These are phyloP conservation scores for Chaetomium cochliodes DNA, from an alignment of 495 filamentous ascomycete species.

Conservation along the genomic window DNA sequence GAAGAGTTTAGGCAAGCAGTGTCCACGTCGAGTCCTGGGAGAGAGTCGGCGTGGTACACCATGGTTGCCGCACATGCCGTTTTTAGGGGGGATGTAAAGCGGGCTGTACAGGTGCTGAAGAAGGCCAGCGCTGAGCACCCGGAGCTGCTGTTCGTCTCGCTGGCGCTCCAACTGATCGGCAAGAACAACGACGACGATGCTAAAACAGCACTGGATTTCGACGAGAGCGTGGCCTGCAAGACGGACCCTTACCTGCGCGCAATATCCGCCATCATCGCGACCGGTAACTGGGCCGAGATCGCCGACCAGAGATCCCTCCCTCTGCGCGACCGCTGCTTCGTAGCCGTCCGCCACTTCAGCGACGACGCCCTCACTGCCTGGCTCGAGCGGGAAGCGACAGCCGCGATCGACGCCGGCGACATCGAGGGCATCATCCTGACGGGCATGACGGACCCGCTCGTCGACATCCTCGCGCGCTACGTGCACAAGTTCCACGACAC, in stretches of 20 bases:
- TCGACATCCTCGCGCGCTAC: constrained; percentile 84
- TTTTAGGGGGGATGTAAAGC: constrained; percentile 66
- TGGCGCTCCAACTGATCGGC: constrained; percentile 53
- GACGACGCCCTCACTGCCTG: constrained; percentile 75
- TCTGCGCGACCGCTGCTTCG: constrained; percentile 77
- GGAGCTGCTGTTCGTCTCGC: constrained; percentile 53
- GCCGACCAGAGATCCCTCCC: constrained; percentile 79
- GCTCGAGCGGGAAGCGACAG: constrained; percentile 59
- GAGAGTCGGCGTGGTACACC: constrained; percentile 68
- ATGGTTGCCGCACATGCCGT: constrained; percentile 78
- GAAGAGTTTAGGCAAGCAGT: constrained; percentile 53
- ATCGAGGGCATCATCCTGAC: constrained; percentile 87
- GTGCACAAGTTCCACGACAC: constrained; percentile 82
- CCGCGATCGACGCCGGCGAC: constrained; percentile 70
- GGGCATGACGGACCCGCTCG: constrained; percentile 72
- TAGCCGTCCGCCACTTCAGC: constrained; percentile 79
- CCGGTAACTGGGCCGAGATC: constrained; percentile 82
- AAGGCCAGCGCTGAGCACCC: constrained; percentile 48
- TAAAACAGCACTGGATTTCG: constrained; percentile 47
- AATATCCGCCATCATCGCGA: constrained; percentile 87
- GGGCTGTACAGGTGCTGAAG: constrained; percentile 53
- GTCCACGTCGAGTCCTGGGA: constrained; percentile 52
- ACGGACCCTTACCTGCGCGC: constrained; percentile 85
- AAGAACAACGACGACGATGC: constrained; percentile 33
- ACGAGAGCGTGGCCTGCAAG: constrained; percentile 48